These are phyloP conservation scores for Blastobotrys malaysiensis DNA, from an alignment of 1,139 yeast genomes.

Conservation along the genomic window DNA sequence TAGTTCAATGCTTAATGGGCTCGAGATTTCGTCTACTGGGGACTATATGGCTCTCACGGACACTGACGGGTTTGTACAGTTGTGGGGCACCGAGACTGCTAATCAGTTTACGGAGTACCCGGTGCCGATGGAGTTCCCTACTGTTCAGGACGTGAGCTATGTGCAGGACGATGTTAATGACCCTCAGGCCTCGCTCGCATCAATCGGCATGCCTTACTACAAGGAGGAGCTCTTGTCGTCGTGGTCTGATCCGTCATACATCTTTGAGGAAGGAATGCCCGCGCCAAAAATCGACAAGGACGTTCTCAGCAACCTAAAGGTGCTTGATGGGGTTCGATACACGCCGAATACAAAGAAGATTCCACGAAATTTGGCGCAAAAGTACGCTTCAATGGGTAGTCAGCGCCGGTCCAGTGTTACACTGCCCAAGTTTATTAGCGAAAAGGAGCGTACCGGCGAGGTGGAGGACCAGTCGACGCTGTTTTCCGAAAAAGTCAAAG, in stretches of 20 bases:
- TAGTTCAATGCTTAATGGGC: slow-evolving; percentile 44
- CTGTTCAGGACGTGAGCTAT: slow-evolving; percentile 24
- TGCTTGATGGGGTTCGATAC: slow-evolving; percentile 21
- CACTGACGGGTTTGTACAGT: slow-evolving; percentile 54
- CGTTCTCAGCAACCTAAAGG: slow-evolving; percentile 24
- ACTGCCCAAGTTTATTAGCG: slow-evolving; percentile 70
- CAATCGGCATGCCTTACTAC: slow-evolving; percentile 84
- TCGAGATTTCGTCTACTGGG: slow-evolving; percentile 75
- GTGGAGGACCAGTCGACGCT: slow-evolving; percentile 22
- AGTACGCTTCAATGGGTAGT: slow-evolving; percentile 43
- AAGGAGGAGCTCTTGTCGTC: slow-evolving; percentile 72
- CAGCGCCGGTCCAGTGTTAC: slow-evolving; percentile 31
- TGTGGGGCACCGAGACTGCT: slow-evolving; percentile 49
- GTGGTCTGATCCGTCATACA: slow-evolving; percentile 41
- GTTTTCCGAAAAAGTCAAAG: slow-evolving; percentile 24
- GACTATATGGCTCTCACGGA: slow-evolving; percentile 72
- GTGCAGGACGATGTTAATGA: slow-evolving; percentile 41
- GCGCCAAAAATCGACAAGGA: slow-evolving; percentile 30
- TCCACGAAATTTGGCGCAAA: slow-evolving; percentile 33
- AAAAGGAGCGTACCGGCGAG: slow-evolving; percentile 39
- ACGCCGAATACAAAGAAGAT: slow-evolving; percentile 51
- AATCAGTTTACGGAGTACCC: slow-evolving; percentile 45
- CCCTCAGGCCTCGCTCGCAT: slow-evolving; percentile 51
- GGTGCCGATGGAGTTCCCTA: slow-evolving; percentile 48
- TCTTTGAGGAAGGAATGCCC: slow-evolving; percentile 33